Evolutionary conservation across 2,329 filamentous ascomycete species (phyloP), one percentile per base, ranked within the genome.

Genomic region (Fusarium musae): DNA sequence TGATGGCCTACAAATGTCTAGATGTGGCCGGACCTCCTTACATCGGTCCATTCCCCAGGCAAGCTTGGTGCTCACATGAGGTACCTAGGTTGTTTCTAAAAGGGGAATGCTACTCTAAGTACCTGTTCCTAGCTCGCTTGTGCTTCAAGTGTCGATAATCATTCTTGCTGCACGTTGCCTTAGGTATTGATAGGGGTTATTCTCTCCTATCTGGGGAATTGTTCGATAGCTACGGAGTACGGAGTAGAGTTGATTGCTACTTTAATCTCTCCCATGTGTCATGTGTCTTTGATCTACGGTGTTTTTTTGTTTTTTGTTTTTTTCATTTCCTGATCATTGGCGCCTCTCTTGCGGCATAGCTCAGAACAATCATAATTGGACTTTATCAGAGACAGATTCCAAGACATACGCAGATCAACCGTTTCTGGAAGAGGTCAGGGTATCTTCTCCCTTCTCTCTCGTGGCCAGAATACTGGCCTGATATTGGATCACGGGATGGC

Each of bases 101-200:
- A 72, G 59, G 70, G 70, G 70, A 72, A 73, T 65, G 66, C 46
- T 73, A 73, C 59, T 53, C 42, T 57, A 54, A 53, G 57, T 57
- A 19, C 50, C 43, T 37, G 50, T 62, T 53, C 63, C 37, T 54
- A 39, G 50, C 62, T 70, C 59, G 59, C 59, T 65, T 69, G 49
- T 60, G 46, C 66, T 69, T 69, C 66, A 69, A 59, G 40, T 40
- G 42, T 69, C 59, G 34, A 65, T 52, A 36, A 46, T 54, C 52
- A 58, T 50, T 49, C 54, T 44, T 60, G 37, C 39, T 64, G 46
- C 65, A 60, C 23, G 36, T 58, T 58, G 11, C 28, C 46, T 32
- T 23, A 17, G 46, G 16, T 50, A 42, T 52, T 52, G 59, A 69
- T 65, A 69, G 66, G 66, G 66, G 65, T 42, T 43, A 15, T 32